Conservation (phyloP, 176 grass and related monocot genomes). For the Aegilops sharonensis region DNA sequence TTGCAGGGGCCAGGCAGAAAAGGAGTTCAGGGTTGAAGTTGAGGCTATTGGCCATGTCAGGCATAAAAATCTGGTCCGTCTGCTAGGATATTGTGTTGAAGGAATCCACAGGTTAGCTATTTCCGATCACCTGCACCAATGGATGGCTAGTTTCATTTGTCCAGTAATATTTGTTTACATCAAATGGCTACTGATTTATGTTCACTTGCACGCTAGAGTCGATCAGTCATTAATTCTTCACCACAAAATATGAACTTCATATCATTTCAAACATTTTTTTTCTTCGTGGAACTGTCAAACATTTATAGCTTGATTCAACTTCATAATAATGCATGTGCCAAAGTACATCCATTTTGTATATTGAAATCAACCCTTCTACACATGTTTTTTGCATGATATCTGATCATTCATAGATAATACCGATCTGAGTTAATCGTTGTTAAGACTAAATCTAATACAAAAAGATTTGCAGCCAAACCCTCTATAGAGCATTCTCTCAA, state of each 20-base stretch:
- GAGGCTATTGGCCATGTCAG: slow-evolving; percentile 26
- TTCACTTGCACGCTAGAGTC: neutral
- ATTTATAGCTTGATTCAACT: neutral
- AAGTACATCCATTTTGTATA: neutral
- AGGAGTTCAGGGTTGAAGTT: slow-evolving; percentile 28
- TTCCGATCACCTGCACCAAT: neutral
- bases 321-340: neutral
- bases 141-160: neutral
- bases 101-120: slow-evolving; percentile 29
- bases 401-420: no score
- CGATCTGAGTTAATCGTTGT: no score
- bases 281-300: neutral
- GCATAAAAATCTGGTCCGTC: slow-evolving; percentile 30
- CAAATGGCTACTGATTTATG: neutral
- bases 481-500: neutral
- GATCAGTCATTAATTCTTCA: neutral
- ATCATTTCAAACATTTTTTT: neutral
- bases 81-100: slow-evolving; percentile 28
- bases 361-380: neutral
- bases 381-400: no score
- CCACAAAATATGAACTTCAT: neutral
- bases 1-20: slow-evolving; percentile 27
- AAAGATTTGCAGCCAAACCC: neutral
- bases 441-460: no score
- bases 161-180: neutral